Conservation (phyloP, 805 yeast species). For the Limtongia smithiae region DNA sequence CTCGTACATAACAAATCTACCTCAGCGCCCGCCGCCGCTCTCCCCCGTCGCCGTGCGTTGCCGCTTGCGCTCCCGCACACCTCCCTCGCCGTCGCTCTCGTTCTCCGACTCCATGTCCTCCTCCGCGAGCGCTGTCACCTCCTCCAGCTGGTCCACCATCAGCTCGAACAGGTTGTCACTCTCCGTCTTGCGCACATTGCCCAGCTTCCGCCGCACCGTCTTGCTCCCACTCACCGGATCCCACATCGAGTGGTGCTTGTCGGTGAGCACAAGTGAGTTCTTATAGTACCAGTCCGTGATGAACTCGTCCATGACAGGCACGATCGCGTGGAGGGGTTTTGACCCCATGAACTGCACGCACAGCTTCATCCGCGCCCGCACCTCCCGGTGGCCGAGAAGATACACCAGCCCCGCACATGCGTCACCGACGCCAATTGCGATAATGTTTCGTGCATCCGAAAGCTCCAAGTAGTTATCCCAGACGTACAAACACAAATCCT, state of each 20-base stretch:
- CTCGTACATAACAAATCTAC: neutral
- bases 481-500: constrained; percentile 69
- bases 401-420: constrained; percentile 84
- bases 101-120: constrained; percentile 60
- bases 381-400: constrained; percentile 75
- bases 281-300: constrained; percentile 89
- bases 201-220: constrained; percentile 84
- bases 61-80: constrained; percentile 14
- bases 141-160: constrained; percentile 77
- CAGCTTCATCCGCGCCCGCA: constrained; percentile 63
- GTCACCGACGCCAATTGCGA: constrained; percentile 85
- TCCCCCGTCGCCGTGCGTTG: constrained; percentile 3
- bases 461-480: constrained; percentile 91
- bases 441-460: constrained; percentile 65
- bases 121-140: constrained; percentile 76
- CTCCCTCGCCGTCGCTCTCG: constrained; percentile 6
- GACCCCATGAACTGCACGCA: constrained; percentile 61
- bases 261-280: constrained; percentile 67
- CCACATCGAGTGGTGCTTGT: constrained; percentile 70
- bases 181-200: constrained; percentile 76
- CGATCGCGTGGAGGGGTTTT: constrained; percentile 68
- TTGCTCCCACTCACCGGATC: constrained; percentile 50
- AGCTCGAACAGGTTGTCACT: constrained; percentile 71
- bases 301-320: constrained; percentile 83
- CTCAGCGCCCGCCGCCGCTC: neutral